Base-by-base conservation (phyloP, 1,284 basidiomycete genomes). In the Mrakiaceae sp. region DNA sequence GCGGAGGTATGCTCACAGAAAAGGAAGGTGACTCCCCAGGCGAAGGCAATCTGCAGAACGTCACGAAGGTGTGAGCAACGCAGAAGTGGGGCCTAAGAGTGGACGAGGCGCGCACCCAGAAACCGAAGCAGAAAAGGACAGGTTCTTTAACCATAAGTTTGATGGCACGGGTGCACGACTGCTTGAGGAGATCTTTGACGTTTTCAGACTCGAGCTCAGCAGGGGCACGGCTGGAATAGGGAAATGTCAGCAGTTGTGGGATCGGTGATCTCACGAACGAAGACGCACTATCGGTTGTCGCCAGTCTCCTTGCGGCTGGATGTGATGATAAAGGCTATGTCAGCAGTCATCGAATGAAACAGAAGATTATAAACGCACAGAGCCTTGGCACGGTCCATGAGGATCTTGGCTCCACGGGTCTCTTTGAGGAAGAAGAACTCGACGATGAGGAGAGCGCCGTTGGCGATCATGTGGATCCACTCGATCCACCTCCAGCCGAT, bases 241-340 rank as follows among this genome's bases (percentile, higher is more conserved):
- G 27, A 27, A 27, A 27, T 27, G 27, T 27, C 27, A 27, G 27
- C 27, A 27, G 27, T 27, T 27, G 27, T 27, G 27, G 27, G 27
- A 27, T 27, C 27, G 27, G 27, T 27, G 27, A 27, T 27, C 27
- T 27, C 27, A 27, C 27, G 27, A 27, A 27, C 27, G 27, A 27
- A 27, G 27, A 27, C 27, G 27, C 27, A 27, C 27, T 87, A 86
- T 12, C 80, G 74, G 12, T 74, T 68, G 69, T 86, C 79, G 2
- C 85, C 84, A 0, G 84, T 85, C 60, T 82, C 74, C 73, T 84
- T 85, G 58, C 86, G 75, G 14, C 80, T 76, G 2, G 78, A 81
- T 5, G 87, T 77, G 12, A 88, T 76, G 49, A 87, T 27, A 27
- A 27, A 27, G 27, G 27, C 27, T 27, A 27, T 27, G 27, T 27